A percentile compares a stretch with the other conserved stretches of the same genome.
Evolutionary conservation across 2,329 filamentous ascomycete genomes (phyloP).

Genomic region (Plectosphaerella sp.): DNA sequence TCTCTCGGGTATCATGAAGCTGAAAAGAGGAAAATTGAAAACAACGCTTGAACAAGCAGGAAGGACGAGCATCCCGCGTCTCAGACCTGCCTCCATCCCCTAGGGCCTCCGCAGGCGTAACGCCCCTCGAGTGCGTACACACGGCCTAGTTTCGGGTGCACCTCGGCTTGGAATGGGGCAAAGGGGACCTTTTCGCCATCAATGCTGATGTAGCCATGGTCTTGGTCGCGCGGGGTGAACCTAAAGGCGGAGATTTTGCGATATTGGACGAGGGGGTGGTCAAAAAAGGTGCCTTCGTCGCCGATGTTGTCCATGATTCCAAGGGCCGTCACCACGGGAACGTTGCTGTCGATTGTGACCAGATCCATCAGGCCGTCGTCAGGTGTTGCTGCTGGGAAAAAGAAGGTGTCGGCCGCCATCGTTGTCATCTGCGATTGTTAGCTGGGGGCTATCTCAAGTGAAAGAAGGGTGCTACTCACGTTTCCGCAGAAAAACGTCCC

Average conservation of each 20-base stretch:
- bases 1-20: too few relatives aligned
- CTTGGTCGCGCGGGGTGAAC: constrained; percentile 68
- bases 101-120: constrained; percentile 63
- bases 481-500: constrained; percentile 95
- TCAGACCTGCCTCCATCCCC: constrained; percentile 40
- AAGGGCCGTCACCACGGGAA: constrained; percentile 62
- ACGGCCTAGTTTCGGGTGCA: constrained; percentile 77
- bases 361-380: constrained; percentile 85
- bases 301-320: constrained; percentile 52
- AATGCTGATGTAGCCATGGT: constrained; percentile 83
- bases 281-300: constrained; percentile 72
- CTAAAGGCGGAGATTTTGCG: constrained; percentile 85
- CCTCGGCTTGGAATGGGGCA: constrained; percentile 84
- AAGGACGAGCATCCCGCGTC: too few relatives aligned
- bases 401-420: constrained; percentile 82
- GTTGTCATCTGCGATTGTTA: constrained; percentile 65
- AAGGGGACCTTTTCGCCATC: constrained; percentile 88
- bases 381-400: constrained; percentile 80
- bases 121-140: constrained; percentile 73
- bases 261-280: constrained; percentile 72
- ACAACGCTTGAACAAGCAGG: background rate
- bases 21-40: background rate
- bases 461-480: constrained; percentile 36
- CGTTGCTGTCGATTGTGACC: constrained; percentile 72
- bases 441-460: background rate